Evolutionary conservation across 176 grass and related monocot genomes (phyloP).

Genomic region (Oryza brachyantha): DNA sequence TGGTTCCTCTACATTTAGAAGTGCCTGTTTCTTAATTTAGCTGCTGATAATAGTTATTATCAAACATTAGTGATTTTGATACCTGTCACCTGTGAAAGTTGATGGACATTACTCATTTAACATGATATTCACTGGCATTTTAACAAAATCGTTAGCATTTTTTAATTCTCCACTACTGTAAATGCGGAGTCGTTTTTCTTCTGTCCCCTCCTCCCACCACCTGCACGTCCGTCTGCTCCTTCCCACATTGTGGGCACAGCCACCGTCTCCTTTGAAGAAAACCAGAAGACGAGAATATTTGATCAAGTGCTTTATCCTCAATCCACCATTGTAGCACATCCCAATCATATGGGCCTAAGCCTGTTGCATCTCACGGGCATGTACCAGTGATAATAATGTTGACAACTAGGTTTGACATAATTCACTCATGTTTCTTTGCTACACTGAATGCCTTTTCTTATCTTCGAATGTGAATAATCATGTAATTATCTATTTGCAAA

Average conservation of each 20-base stretch:
- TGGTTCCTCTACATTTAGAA: background rate
- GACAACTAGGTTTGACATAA: background rate
- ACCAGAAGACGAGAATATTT: too few relatives aligned
- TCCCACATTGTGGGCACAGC: too few relatives aligned
- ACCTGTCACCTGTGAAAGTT: background rate
- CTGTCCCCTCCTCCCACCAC: too few relatives aligned
- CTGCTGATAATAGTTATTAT: background rate
- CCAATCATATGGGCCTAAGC: too few relatives aligned
- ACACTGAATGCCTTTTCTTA: background rate
- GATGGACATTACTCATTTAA: slow-evolving; percentile 12
- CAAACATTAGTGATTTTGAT: background rate
- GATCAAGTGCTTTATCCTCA: too few relatives aligned
- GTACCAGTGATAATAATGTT: slow-evolving; percentile 4
- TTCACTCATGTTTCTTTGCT: background rate
- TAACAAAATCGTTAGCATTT: slow-evolving; percentile 17
- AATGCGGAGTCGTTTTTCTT: too few relatives aligned
- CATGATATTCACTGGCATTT: slow-evolving; percentile 1
- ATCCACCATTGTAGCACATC: too few relatives aligned
- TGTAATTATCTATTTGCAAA: background rate
- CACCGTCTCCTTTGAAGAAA: too few relatives aligned
- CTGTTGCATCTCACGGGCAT: too few relatives aligned
- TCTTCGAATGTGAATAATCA: background rate
- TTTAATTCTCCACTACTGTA: too few relatives aligned
- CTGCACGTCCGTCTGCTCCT: too few relatives aligned
- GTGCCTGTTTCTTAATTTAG: background rate